Evolutionary conservation across 129 eudicot genomes (phyloP).

Genomic region (Apium graveolens): DNA sequence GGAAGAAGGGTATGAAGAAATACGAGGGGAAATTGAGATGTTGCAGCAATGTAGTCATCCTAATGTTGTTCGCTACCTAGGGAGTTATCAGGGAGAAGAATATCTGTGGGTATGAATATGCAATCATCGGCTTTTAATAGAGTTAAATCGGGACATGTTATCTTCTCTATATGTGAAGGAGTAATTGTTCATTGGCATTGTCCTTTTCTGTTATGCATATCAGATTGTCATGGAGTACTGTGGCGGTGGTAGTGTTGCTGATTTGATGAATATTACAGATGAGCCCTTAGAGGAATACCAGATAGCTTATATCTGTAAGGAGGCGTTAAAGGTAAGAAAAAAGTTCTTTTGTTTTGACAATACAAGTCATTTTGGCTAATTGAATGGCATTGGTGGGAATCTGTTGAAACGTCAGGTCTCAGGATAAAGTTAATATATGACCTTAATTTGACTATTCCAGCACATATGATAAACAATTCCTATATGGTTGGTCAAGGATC

Average conservation of each 20-base stretch:
- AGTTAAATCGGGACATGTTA: background rate
- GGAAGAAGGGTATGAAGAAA: conserved; percentile 99
- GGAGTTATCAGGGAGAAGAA: conserved; percentile 97
- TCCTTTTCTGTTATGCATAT: conserved; percentile 20
- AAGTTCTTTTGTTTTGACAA: conserved; percentile 12
- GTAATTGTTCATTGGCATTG: background rate
- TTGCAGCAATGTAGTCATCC: conserved; percentile 99
- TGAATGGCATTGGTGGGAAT: background rate
- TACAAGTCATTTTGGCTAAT: background rate
- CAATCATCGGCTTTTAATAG: background rate
- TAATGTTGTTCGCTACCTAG: conserved; percentile 94
- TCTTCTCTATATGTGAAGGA: conserved; percentile 15
- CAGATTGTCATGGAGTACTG: conserved; percentile 99
- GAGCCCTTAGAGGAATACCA: conserved; percentile 88
- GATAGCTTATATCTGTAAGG: conserved; percentile 89
- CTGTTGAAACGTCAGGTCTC: background rate
- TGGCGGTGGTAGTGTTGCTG: conserved; percentile 99
- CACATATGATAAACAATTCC: background rate
- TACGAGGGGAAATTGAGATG: conserved; percentile 98
- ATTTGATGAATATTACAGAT: conserved; percentile 86
- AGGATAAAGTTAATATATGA: background rate
- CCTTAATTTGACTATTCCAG: background rate
- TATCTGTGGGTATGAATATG: conserved; percentile 72
- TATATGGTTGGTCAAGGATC: background rate
- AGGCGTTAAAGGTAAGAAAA: conserved; percentile 94